Evolutionary conservation across 345 rosid species (phyloP).

Genomic region (Psidium friedrichsthalianum): DNA sequence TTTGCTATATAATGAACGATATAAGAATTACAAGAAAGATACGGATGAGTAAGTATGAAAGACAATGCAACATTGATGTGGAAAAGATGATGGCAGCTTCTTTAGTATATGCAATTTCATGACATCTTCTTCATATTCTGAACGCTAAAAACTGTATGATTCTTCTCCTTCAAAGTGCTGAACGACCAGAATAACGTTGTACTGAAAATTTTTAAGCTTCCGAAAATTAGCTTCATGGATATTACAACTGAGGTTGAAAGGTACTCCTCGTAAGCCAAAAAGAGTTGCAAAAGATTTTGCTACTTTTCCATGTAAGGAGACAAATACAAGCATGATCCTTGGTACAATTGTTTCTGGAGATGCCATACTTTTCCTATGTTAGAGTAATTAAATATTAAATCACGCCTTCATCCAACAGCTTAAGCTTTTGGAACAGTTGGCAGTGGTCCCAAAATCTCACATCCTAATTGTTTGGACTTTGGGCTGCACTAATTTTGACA

Average conservation of each 20-base stretch:
- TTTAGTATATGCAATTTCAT: neutral
- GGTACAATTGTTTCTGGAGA: neutral
- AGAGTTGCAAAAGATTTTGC: neutral
- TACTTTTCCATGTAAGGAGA: neutral
- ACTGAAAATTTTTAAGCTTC: neutral
- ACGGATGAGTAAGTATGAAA: neutral
- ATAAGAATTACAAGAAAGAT: neutral
- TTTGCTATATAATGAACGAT: neutral
- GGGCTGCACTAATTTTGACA: neutral
- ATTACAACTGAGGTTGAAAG: neutral
- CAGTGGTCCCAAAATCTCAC: too few relatives aligned
- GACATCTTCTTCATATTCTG: neutral
- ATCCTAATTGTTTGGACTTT: neutral
- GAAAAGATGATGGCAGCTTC: neutral
- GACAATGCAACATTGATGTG: neutral
- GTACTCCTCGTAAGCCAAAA: neutral
- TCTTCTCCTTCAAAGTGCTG: neutral
- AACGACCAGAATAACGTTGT: neutral
- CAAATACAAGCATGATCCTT: neutral
- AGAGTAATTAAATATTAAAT: too few relatives aligned
- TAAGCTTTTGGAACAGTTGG: too few relatives aligned
- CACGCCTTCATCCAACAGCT: too few relatives aligned
- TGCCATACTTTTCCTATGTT: neutral
- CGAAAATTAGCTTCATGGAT: neutral
- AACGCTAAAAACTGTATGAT: neutral